Conservation (phyloP, 768 basidiomycete species). For the Gymnopilus dilepis region DNA sequence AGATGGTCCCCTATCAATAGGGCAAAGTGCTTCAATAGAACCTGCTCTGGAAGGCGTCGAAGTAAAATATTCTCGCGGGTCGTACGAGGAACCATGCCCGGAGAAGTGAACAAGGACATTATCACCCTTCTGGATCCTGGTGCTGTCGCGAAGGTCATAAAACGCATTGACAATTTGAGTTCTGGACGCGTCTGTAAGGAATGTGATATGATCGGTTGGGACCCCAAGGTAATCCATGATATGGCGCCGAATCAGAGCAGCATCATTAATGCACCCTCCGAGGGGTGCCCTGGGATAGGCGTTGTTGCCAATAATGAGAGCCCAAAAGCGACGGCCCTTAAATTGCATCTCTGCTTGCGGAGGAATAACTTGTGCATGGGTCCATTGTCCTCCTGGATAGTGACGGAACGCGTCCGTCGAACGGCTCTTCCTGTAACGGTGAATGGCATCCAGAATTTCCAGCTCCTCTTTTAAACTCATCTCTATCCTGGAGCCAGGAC, state of each 20-base stretch:
- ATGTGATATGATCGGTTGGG: not conserved
- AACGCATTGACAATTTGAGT: not conserved
- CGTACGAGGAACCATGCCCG: not conserved
- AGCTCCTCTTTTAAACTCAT: not conserved
- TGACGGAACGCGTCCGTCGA: not conserved
- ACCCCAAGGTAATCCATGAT: not conserved
- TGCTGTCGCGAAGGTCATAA: not conserved
- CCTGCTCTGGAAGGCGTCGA: not conserved
- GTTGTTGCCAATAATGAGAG: not conserved
- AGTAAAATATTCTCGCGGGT: not conserved
- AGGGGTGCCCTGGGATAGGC: not conserved
- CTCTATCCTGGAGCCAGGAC: not conserved
- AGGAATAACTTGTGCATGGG: too few relatives aligned
- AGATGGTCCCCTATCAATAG: not conserved
- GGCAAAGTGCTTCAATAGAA: not conserved
- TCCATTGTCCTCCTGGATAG: too few relatives aligned
- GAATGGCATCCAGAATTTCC: not conserved
- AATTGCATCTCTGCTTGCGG: too few relatives aligned
- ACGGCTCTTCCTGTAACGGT: not conserved
- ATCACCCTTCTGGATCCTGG: not conserved
- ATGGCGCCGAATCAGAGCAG: not conserved
- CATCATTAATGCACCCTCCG: not conserved
- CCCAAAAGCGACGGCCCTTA: not conserved
- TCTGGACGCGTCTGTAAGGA: not conserved
- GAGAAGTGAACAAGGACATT: not conserved